Evolutionary conservation across 306 rosid genomes (phyloP), one percentile per base, ranked within the genome.

Genomic region (Carpinus fangiana): DNA sequence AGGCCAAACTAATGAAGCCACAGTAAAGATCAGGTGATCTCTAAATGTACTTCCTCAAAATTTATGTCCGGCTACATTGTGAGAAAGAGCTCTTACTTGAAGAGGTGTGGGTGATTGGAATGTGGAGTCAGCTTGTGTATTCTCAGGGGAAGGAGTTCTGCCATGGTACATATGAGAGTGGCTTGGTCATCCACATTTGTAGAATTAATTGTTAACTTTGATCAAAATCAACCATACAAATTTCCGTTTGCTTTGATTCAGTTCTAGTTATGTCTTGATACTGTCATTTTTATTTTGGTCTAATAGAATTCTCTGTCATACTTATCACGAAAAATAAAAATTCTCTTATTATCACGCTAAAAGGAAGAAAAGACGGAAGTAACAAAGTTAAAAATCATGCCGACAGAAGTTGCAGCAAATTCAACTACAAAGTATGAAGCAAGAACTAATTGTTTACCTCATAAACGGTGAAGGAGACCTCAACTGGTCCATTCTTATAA

Each of bases 401-500:
- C 9, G 62, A 47, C 7, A 14, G 64, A 57, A 59, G 79, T 82
- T 70, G 73, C 50, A 50, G 77, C 67, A 84, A 55, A 59, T 17
- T 76, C 74, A 67, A 57, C 34, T 3, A 50, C 53, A 57, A 45
- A 74, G 28, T 12, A 43, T 36, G 23, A 62, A 71, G 12, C 73
- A 82, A 85, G 77, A 72, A 75, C 69, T 41, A 48, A 73, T 88
- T 53, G 18, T 31, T 84, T 88, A 90, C 98, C 98, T 91, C 98
- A 67, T 82, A 95, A 80, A 95, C 98, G 4, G 93, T 92, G 85
- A 95, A 95, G 60, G 87, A 70, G 2, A 95, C 98, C 81, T 95
- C 98, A 73, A 92, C 98, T 13, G 98, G 98, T 60, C 98, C 98
- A 20, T 95, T 91, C 76, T 85, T 86, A 62, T 92, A 92, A 74